A percentile compares a stretch with the other conserved stretches of the same genome.
phyloP scores from a whole-genome alignment of 805 yeast species.

The Metschnikowia henanensis region DNA sequence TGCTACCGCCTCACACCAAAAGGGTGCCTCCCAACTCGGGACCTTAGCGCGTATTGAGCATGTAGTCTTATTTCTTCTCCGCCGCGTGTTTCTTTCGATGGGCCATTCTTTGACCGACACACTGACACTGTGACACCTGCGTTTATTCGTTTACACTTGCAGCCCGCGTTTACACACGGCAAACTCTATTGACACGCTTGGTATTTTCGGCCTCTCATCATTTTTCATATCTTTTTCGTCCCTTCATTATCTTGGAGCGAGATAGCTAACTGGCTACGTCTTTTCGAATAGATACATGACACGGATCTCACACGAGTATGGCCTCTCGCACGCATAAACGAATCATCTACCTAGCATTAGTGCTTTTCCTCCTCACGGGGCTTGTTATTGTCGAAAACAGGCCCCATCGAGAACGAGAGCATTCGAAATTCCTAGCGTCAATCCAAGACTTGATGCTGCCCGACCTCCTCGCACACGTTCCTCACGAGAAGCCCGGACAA shows the following conservation, averaged over 20 bases:
- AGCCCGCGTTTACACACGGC: too few species aligned
- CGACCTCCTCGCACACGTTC: slow-evolving; percentile 3
- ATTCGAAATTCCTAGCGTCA: slow-evolving; percentile 10
- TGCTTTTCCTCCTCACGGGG: slow-evolving; percentile 18
- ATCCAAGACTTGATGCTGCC: slow-evolving; percentile 13
- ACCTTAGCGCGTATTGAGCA: not conserved
- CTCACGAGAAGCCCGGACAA: not conserved
- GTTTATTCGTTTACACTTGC: too few species aligned
- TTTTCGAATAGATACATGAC: too few species aligned
- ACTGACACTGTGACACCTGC: too few species aligned
- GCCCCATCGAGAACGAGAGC: slow-evolving; percentile 12
- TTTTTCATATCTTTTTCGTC: too few species aligned
- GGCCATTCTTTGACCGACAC: too few species aligned
- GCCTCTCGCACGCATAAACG: slow-evolving; percentile 15
- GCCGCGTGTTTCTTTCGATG: not conserved
- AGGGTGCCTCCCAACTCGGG: too few species aligned
- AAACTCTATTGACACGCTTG: too few species aligned
- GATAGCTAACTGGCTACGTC: too few species aligned
- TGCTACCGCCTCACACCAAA: too few species aligned
- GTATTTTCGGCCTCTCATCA: too few species aligned
- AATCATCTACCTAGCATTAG: slow-evolving; percentile 9
- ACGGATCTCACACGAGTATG: slow-evolving; percentile 6
- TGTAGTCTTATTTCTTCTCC: not conserved
- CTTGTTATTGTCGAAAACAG: slow-evolving; percentile 17
- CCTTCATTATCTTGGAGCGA: too few species aligned